These are phyloP conservation scores for Dimargaris xerosporica DNA, from an alignment of 192 early-diverging fungal species.

Conservation along the genomic window DNA sequence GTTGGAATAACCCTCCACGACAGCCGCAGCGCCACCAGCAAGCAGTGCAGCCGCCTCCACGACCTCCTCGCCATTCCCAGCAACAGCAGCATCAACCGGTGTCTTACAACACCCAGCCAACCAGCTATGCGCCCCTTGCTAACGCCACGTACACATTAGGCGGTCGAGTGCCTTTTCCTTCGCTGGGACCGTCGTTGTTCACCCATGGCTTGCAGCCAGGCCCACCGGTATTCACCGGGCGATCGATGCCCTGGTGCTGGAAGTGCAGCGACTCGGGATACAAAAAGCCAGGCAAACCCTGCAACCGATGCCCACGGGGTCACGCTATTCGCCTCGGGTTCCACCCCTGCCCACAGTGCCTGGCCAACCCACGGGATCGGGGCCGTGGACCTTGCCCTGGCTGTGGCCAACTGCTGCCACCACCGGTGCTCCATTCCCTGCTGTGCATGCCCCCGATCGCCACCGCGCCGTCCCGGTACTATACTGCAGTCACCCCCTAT, in stretches of 20 bases:
- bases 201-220: neutral
- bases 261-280: slow-evolving; percentile 9
- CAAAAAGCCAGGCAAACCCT: slow-evolving; percentile 4
- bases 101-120: neutral
- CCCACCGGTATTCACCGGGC: neutral
- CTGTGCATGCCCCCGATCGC: neutral
- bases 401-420: slow-evolving; percentile 1
- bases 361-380: neutral
- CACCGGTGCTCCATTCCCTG: slow-evolving; percentile 1
- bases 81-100: neutral
- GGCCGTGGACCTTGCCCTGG: slow-evolving; percentile 6
- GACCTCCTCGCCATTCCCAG: neutral
- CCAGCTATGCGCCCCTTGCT: neutral
- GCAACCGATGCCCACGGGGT: slow-evolving; percentile 9
- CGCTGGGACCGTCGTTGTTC: neutral
- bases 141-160: neutral
- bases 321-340: slow-evolving; percentile 5
- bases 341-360: slow-evolving; percentile 2
- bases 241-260: slow-evolving; percentile 12
- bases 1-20: slow-evolving; percentile 11
- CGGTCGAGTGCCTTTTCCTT: neutral
- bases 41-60: neutral
- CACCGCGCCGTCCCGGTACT: neutral
- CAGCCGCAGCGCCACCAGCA: neutral
- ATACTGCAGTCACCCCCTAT: neutral